A percentile compares a stretch with the other conserved stretches of the same genome.
These are phyloP conservation scores for Parathielavia appendiculata DNA, from an alignment of 495 filamentous ascomycete species.

Conservation along the genomic window DNA sequence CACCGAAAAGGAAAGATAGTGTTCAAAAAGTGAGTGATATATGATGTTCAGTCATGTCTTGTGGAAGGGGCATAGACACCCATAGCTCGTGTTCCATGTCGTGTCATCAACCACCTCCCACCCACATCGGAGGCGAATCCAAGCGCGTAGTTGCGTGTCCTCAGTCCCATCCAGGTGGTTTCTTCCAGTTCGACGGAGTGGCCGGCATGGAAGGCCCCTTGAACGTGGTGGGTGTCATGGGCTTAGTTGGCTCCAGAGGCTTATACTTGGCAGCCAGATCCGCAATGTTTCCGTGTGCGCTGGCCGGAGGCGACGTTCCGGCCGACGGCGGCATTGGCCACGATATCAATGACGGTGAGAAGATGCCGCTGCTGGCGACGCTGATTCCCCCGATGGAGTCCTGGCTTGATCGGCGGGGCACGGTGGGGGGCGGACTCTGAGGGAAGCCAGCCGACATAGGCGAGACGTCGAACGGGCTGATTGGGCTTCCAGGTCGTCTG, in stretches of 20 bases:
- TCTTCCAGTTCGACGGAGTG: conserved; percentile 13
- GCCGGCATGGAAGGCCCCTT: conserved; percentile 12
- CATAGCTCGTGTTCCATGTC: too few relatives aligned
- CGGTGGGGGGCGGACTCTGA: conserved; percentile 15
- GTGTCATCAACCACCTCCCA: too few relatives aligned
- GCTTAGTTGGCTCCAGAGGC: neutral
- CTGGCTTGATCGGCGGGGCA: conserved; percentile 17
- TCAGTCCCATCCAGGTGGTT: conserved; percentile 1
- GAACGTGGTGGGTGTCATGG: neutral
- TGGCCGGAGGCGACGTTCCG: conserved; percentile 15
- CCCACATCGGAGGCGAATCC: too few relatives aligned
- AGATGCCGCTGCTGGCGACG: conserved; percentile 27
- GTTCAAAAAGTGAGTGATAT: too few relatives aligned
- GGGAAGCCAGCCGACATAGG: conserved; percentile 21
- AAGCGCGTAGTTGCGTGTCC: too few relatives aligned
- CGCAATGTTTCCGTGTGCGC: conserved; percentile 6
- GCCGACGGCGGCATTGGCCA: conserved; percentile 29
- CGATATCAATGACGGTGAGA: conserved; percentile 25
- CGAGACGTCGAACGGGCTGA: conserved; percentile 17
- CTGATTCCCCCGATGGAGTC: conserved; percentile 23
- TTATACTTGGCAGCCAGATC: neutral
- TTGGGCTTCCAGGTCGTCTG: conserved; percentile 7
- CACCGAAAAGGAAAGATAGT: too few relatives aligned
- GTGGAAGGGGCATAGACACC: too few relatives aligned
- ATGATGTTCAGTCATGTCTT: too few relatives aligned